Conservation (phyloP, 768 basidiomycete genomes). For the Amanita pseudoporphyria region DNA sequence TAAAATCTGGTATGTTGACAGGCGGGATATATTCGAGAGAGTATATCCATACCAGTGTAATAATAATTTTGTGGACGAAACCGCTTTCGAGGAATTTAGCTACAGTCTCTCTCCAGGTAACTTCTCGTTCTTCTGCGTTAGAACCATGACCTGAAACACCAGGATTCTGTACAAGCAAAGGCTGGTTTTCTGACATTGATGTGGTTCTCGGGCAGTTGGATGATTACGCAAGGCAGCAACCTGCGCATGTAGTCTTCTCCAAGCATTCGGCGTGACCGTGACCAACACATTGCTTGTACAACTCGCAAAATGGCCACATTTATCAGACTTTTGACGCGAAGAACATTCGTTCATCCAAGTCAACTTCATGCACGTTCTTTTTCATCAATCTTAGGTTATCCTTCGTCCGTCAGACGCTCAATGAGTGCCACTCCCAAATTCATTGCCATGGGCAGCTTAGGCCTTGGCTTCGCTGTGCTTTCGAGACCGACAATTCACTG, state of each 20-base stretch:
- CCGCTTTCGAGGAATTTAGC: conserved; percentile 37
- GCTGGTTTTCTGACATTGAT: conserved; percentile 35
- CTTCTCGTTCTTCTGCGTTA: background rate
- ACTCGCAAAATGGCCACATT: background rate
- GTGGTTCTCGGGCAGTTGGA: background rate
- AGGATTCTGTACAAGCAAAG: conserved; percentile 26
- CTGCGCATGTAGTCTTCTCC: no score
- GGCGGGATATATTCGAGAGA: background rate
- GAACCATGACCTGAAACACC: background rate
- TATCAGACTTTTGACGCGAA: background rate
- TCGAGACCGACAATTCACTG: conserved; percentile 33
- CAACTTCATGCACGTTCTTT: background rate
- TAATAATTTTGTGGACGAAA: conserved; percentile 44
- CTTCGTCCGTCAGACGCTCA: conserved; percentile 6
- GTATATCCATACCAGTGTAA: conserved; percentile 39
- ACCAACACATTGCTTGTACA: background rate
- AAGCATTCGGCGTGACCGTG: background rate
- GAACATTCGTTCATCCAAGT: background rate
- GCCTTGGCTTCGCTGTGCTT: conserved; percentile 33
- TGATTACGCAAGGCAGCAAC: no score
- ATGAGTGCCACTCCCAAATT: conserved; percentile 16
- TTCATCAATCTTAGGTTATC: background rate
- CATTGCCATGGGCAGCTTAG: conserved; percentile 29
- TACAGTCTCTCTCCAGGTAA: background rate
- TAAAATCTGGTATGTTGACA: background rate